Conservation (phyloP, 371 early-diverging fungal genomes). For the Syncephalastrum monosporum region DNA sequence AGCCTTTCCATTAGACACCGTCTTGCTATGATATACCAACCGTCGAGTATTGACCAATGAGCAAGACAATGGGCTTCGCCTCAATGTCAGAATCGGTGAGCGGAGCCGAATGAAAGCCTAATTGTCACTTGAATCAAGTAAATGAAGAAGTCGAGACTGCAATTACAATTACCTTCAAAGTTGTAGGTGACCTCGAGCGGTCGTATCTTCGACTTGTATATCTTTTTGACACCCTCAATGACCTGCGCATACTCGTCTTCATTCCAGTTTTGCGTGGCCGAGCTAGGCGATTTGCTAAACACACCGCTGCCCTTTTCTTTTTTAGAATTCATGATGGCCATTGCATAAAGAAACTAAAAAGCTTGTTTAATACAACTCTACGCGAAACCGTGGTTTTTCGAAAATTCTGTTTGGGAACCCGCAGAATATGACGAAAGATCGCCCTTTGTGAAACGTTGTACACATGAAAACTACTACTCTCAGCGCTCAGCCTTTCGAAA, state of each 20-base stretch:
- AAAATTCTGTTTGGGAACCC: no score
- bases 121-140: background rate
- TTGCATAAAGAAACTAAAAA: conserved; percentile 4
- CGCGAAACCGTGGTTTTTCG: no score
- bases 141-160: background rate
- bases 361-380: no score
- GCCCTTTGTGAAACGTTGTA: no score
- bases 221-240: conserved; percentile 61
- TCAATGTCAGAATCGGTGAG: conserved; percentile 77
- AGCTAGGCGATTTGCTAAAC: background rate
- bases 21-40: conserved; percentile 19
- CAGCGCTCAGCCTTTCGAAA: no score
- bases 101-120: conserved; percentile 74
- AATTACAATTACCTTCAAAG: conserved; percentile 58
- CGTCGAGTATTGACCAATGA: conserved; percentile 85
- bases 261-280: conserved; percentile 10
- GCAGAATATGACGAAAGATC: no score
- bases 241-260: conserved; percentile 59
- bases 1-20: background rate
- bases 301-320: conserved; percentile 2
- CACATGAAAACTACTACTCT: no score
- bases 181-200: conserved; percentile 75
- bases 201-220: conserved; percentile 71
- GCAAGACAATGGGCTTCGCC: conserved; percentile 83
- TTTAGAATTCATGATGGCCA: conserved; percentile 2